phyloP scores from a whole-genome alignment of 106 monocot genomes.

The Agapanthus africanus region DNA sequence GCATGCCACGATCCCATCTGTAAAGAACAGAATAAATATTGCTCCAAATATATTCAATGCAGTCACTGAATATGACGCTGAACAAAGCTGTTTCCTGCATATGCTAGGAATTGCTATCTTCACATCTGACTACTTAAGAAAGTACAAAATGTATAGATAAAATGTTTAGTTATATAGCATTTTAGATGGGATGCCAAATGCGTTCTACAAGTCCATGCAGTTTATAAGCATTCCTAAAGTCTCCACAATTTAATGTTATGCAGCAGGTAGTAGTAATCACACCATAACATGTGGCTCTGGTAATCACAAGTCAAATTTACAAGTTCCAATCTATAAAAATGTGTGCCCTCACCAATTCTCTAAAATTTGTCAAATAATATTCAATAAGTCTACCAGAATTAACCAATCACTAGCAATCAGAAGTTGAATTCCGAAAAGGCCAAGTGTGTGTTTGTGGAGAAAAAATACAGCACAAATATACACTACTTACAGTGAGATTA shows the following conservation, averaged over 20 bases:
- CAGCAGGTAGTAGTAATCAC: too few relatives aligned
- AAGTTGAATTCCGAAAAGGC: not conserved
- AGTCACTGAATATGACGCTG: not conserved
- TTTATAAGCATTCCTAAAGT: not conserved
- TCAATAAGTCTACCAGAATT: too few relatives aligned
- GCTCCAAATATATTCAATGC: not conserved
- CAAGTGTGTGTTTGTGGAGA: too few relatives aligned
- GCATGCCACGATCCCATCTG: slow-evolving; percentile 95
- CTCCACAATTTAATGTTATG: not conserved
- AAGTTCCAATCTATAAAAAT: too few relatives aligned
- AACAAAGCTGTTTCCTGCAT: not conserved
- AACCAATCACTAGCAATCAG: not conserved
- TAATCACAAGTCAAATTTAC: too few relatives aligned
- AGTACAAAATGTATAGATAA: not conserved
- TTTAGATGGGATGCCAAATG: not conserved
- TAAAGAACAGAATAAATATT: not conserved
- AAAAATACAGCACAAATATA: not conserved
- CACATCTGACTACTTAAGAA: not conserved
- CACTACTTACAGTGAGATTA: slow-evolving; percentile 72
- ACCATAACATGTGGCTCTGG: not conserved
- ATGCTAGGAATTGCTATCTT: not conserved
- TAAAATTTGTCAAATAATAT: too few relatives aligned
- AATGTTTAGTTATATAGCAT: not conserved
- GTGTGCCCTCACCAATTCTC: too few relatives aligned
- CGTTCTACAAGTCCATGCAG: not conserved